Base-by-base conservation (phyloP, 306 rosid genomes). In the Alnus glutinosa region DNA sequence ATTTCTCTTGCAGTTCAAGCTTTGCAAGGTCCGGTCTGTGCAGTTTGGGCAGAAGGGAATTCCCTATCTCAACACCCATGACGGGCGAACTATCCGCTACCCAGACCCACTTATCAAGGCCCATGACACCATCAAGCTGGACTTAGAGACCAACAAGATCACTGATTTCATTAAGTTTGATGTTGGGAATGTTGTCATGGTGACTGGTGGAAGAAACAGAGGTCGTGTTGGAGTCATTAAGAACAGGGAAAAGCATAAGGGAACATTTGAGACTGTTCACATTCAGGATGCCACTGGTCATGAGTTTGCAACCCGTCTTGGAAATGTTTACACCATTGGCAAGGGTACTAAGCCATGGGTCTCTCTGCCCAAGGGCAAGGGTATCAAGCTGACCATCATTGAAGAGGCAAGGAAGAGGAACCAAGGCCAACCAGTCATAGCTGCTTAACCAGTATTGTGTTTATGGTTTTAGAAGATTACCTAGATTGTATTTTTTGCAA, bases 21-120 rank as follows among this genome's bases (percentile, higher is more conserved):
- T 92, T 15, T 92, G 92, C 90, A 92, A 89, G 73, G 93, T 92
- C 39, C 72, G 92, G 2, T 93, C 97, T 0, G 97, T 93, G 78
- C 93, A 91, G 80, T 88, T 91, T 82, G 95, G 98, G 18, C 92
- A 90, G 74, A 91, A 91, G 71, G 92, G 93, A 64, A 91, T 91
- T 47, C 98, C 98, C 36, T 90, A 89, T 78, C 80, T 91, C 16
- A 90, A 93, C 86, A 91, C 95, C 28, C 85, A 85, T 75, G 98
- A 93, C 68, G 98, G 97, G 9, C 88, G 98, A 64, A 93, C 98
- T 0, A 91, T 91, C 82, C 92, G 97, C 58, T 93, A 93, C 78
- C 97, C 98, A 0, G 98, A 93, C 86, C 98, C 98, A 0, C 55
- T 87, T 23, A 89, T 93, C 77, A 85, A 76, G 86, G 98, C 97